Conservation (phyloP, 345 rosid species). For the Brassica carinata region DNA sequence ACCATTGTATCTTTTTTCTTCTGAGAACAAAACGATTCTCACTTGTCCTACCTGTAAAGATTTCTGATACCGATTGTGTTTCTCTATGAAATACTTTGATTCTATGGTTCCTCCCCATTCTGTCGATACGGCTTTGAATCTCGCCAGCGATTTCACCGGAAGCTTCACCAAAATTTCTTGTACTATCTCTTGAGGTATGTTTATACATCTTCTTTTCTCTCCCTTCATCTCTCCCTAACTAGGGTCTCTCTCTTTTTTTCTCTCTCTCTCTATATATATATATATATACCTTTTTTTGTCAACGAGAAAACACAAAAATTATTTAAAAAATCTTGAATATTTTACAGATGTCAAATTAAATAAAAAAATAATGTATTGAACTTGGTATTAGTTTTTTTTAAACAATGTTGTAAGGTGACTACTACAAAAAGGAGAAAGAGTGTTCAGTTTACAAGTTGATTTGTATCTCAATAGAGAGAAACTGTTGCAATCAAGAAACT, state of each 20-base stretch:
- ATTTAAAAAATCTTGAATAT: too few species aligned
- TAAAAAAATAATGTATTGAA: too few species aligned
- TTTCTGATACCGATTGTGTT: neutral
- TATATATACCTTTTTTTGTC: too few species aligned
- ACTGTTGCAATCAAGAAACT: too few species aligned
- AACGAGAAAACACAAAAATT: too few species aligned
- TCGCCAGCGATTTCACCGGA: neutral
- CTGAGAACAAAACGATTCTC: neutral
- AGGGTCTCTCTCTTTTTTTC: too few species aligned
- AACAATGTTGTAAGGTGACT: too few species aligned
- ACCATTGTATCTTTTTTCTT: neutral
- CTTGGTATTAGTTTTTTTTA: too few species aligned
- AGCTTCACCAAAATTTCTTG: neutral
- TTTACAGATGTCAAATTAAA: too few species aligned
- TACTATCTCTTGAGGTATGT: neutral
- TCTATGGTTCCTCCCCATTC: neutral
- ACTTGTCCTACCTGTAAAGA: neutral
- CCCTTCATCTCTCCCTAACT: neutral
- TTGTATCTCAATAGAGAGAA: too few species aligned
- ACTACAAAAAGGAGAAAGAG: neutral
- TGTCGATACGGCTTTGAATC: neutral
- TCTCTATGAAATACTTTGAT: neutral
- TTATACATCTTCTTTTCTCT: neutral
- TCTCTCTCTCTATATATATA: too few species aligned
- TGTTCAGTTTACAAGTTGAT: too few species aligned